Base-by-base conservation (phyloP, 805 yeast genomes). In the Candida wancherniae region DNA sequence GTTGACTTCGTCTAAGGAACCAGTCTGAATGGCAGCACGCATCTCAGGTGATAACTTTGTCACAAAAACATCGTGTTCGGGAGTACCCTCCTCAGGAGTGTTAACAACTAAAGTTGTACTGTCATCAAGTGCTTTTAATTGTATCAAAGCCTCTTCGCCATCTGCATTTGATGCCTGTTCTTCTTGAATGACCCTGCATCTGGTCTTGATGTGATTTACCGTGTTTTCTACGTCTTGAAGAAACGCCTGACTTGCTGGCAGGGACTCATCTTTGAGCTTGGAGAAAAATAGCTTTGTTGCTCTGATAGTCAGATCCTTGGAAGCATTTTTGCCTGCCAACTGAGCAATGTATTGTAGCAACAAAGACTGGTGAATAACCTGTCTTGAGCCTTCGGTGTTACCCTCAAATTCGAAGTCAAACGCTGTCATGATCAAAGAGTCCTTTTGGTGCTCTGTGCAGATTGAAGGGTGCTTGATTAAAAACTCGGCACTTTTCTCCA, bases 371-470 rank as follows among this genome's bases (percentile, higher is more conserved):
- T 77, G 81, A 26, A 90, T 79, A n/a, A 77, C 73, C 37, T 75
- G 80, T 38, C 69, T 71, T 7, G 95, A 77, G 5, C 56, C 53
- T 5, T 43, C 39, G 0, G 70, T 49, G 28, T 85, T 70, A 13
- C 77, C 81, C 9, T 71, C 75, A 39, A 90, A 67, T 53, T 86
- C 85, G 34, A 68, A 65, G 48, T 90, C 94, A 56, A 92, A 92
- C 0, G 97, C 94, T 13, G 80, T 80, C 96, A 90, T 88, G 53
- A 88, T 67, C 37, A 92, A 73, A 0, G 95, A 85, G 56, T 92
- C 97, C 51, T 88, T 86, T 53, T 92, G 97, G 39, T 79, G 78
- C 42, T 81, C 86, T 4, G 76, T 75, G 29, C 88, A 75, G 35
- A 92, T 84, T 36, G 71, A 67, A 22, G 84, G 75, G 55, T 80